These are phyloP conservation scores for Antarctomyces pellizariae DNA, from an alignment of 495 filamentous ascomycete species.

Conservation along the genomic window DNA sequence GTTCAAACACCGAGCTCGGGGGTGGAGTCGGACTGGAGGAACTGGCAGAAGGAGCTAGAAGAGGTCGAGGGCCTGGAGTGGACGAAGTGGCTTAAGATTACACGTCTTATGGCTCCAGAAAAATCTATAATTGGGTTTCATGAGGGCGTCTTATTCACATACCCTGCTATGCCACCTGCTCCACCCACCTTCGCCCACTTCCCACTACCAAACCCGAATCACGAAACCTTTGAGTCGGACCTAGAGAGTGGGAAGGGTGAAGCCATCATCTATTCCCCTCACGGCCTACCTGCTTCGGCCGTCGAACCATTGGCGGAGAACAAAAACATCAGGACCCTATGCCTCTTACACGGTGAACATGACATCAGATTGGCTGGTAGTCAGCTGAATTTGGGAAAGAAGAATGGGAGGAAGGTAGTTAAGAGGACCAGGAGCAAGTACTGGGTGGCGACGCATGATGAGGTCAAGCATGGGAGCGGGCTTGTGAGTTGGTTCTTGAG, in stretches of 20 bases:
- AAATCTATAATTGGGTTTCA: too few species aligned
- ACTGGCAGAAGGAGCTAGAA: too few species aligned
- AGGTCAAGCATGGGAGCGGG: constrained; percentile 27
- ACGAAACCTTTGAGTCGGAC: too few species aligned
- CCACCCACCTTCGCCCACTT: too few species aligned
- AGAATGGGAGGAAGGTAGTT: constrained; percentile 26
- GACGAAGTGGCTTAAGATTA: too few species aligned
- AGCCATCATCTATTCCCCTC: constrained; percentile 32
- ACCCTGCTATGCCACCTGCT: too few species aligned
- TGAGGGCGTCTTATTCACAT: too few species aligned
- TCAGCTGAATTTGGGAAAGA: constrained; percentile 30
- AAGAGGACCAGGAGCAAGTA: constrained; percentile 23
- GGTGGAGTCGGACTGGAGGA: constrained; percentile 3
- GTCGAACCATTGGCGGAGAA: constrained; percentile 12
- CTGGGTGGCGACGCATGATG: constrained; percentile 35
- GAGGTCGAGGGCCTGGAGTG: too few species aligned
- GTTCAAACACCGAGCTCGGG: constrained; percentile 2
- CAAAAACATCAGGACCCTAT: constrained; percentile 21
- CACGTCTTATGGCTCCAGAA: too few species aligned
- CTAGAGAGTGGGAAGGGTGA: too few species aligned
- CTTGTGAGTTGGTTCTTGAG: constrained; percentile 23
- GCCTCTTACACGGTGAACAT: constrained; percentile 30
- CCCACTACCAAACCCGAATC: too few species aligned
- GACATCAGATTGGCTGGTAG: constrained; percentile 18
- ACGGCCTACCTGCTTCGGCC: constrained; percentile 23